Percentiles rank a stretch among this genome's conserved stretches.
These are phyloP conservation scores for Lactarius sp. DNA, from an alignment of 768 basidiomycete genomes.

Conservation along the genomic window DNA sequence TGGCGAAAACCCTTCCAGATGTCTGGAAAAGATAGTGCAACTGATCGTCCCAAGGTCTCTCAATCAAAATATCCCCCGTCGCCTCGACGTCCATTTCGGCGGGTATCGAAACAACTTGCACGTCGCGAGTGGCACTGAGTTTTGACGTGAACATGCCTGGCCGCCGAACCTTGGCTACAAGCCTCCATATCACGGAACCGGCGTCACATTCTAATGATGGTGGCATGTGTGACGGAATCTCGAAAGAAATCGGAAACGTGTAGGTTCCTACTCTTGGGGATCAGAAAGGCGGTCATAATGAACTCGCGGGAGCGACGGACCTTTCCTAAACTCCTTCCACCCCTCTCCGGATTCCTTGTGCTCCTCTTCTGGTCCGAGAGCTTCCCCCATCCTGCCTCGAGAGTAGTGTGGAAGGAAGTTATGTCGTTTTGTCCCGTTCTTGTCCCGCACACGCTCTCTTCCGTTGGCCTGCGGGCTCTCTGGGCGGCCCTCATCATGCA, in stretches of 20 bases:
- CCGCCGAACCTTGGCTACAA: constrained; percentile 79
- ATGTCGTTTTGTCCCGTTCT: constrained; percentile 22
- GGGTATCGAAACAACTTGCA: constrained; percentile 69
- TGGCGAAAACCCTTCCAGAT: constrained; percentile 68
- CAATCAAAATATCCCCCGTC: constrained; percentile 71
- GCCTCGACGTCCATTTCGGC: constrained; percentile 86
- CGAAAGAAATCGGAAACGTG: constrained; percentile 90
- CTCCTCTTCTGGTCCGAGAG: constrained; percentile 40
- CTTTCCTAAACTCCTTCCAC: constrained; percentile 89
- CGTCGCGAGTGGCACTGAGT: constrained; percentile 62
- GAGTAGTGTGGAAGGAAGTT: constrained; percentile 34
- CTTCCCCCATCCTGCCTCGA: constrained; percentile 39
- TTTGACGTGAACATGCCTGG: constrained; percentile 77
- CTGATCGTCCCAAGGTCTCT: constrained; percentile 88
- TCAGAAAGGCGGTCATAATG: background rate
- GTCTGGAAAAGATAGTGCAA: constrained; percentile 75
- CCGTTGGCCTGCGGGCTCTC: constrained; percentile 31
- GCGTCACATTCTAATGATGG: constrained; percentile 71
- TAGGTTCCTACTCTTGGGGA: constrained; percentile 59
- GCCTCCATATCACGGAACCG: constrained; percentile 72
- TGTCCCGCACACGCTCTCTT: constrained; percentile 28
- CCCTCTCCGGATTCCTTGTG: constrained; percentile 42
- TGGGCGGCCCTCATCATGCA: constrained; percentile 15
- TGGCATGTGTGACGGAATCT: constrained; percentile 73
- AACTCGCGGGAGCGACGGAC: constrained; percentile 36